These are phyloP conservation scores for Nigrospora sphaerica DNA, from an alignment of 2,329 filamentous ascomycete genomes.

Conservation along the genomic window DNA sequence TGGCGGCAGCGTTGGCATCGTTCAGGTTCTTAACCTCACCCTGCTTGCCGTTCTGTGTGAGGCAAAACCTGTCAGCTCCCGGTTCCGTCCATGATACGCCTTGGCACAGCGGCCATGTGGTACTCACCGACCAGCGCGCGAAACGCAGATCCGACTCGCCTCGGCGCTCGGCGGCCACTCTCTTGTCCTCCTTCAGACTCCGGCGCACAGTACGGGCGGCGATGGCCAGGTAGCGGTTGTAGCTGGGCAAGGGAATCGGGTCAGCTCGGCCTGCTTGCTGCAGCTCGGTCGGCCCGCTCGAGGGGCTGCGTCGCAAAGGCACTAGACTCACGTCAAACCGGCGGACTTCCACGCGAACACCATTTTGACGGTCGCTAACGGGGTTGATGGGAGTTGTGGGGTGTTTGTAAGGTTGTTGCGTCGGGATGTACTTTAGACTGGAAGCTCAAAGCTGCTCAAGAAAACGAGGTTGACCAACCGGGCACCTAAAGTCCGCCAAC, in stretches of 20 bases:
- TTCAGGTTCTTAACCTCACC: conserved; percentile 72
- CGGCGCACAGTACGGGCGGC: conserved; percentile 91
- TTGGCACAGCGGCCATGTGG: conserved; percentile 1
- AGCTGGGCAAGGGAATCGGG: conserved; percentile 50
- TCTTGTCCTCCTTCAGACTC: conserved; percentile 92
- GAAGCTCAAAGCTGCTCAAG: conserved; percentile 2
- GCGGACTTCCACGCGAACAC: conserved; percentile 97
- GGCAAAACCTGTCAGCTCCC: conserved; percentile 19
- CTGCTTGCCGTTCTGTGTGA: conserved; percentile 85
- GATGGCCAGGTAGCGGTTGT: conserved; percentile 99
- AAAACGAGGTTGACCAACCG: neutral
- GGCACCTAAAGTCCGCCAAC: neutral
- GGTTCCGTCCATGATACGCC: neutral
- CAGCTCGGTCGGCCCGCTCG: neutral
- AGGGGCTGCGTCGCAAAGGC: neutral
- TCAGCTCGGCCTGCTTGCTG: conserved; percentile 22
- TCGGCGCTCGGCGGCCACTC: conserved; percentile 79
- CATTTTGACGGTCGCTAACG: conserved; percentile 61
- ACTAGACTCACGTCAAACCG: conserved; percentile 76
- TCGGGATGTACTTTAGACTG: neutral
- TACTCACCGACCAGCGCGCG: conserved; percentile 89
- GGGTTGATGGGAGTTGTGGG: conserved; percentile 19
- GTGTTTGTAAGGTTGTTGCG: conserved; percentile 9
- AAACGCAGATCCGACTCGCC: conserved; percentile 86
- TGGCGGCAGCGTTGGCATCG: conserved; percentile 40